Evolutionary conservation across 1,284 basidiomycete genomes (phyloP), one percentile per base, ranked within the genome.

Genomic region (Agroathelia rolfsii): DNA sequence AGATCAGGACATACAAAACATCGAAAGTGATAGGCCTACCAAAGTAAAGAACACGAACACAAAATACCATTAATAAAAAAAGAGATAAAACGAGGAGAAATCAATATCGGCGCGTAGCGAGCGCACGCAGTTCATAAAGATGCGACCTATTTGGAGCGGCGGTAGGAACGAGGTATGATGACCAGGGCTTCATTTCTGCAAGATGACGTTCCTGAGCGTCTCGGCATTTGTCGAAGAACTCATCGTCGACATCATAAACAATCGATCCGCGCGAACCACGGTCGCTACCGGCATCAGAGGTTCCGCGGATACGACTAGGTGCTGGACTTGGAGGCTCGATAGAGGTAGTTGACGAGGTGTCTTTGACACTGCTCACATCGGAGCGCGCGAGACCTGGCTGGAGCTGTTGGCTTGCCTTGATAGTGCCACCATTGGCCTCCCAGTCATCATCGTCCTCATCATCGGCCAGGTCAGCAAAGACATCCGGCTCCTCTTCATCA

Each of bases 401-500:
- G n/a, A n/a, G n/a, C n/a, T n/a, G n/a, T 42, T 69, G 58, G 47
- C 54, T 67, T 26, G 76, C 79, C 35, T 82, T 81, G 38, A 90
- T 85, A 1, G 87, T 88, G 19, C 74, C 78, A 12, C 73, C 76
- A 45, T 79, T 79, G 28, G 61, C 63, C 51, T 73, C 75, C 79
- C 78, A 83, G 17, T 56, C 65, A 36, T 76, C 72, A 15, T 66
- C 66, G 28, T 80, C 76, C 52, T 89, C 86, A 47, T 90, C 87
- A 44, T 93, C 88, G 5, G 82, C 86, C 35, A 89, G 69, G 41
- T 82, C 83, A 28, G 84, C 90, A 53, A 93, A 93, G 10, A 92
- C 82, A 49, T 95, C 90, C 9, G 85, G 83, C 52, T 94, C 90
- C 24, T 93, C 88, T 47, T 94, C 88, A 39, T 92, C 92, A 6